Base-by-base conservation (phyloP, 257 asterid species). In the Rauvolfia tetraphylla region DNA sequence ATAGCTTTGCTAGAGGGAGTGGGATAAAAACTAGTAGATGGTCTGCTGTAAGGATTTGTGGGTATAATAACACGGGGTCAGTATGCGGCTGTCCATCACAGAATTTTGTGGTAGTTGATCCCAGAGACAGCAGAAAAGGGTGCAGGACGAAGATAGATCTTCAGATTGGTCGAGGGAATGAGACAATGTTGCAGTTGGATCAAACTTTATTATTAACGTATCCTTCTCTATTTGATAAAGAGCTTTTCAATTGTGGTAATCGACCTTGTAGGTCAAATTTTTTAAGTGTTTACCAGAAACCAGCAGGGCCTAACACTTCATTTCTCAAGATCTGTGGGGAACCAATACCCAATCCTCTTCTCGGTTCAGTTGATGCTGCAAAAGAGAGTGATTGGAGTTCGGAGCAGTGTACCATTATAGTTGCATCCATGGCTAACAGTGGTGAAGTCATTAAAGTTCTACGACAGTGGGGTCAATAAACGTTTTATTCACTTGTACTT, bases 1-100 rank as follows among this genome's bases (percentile, higher is more conserved):
- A 91, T 58, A 91, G 96, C 72, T 86, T 87, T 22, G 18, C 74
- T 6, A 80, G 68, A 71, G 90, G 90, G n/a, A 85, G 89, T 85
- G 89, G 92, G 20, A 73, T 54, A 46, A 59, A 71, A 78, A 71
- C 38, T 36, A 68, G 77, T 76, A 87, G 86, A 68, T 93, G 98
- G 98, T 87, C 98, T 78, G 97, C 97, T 33, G 83, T 93, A 71
- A 81, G 98, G 49, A 81, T 93, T 25, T 93, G 98, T 67, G 86
- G 97, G 72, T 91, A 91, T 79, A 86, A 89, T 68, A 90, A 89
- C 0, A 79, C 89, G 0, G 77, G 81, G 18, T 97, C 97, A 0
- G 77, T 83, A 22, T 93, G 98, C 54, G 86, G 87, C 4, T 93
- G 97, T 46, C 90, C 98, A 18, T 93, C 98, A 0, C 77, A 25